Evolutionary conservation across 2,329 filamentous ascomycete genomes (phyloP), one percentile per base, ranked within the genome.

Genomic region (Xylaria sp.): DNA sequence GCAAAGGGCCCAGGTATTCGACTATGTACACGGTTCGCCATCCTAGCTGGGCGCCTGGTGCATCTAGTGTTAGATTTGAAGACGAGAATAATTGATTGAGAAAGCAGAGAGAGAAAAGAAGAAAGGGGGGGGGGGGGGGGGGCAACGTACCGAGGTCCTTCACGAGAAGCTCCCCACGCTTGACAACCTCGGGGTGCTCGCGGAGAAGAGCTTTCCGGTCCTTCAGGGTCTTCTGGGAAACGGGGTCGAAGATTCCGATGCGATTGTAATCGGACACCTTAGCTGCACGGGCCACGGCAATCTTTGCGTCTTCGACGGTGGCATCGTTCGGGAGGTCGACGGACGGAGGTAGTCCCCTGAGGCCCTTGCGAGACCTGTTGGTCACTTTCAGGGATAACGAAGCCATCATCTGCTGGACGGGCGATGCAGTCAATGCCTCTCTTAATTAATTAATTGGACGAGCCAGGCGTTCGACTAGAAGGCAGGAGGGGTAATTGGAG

Each of bases 21-120:
- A 97, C 87, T 59, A 97, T 77, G 79, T 93, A 99, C 72, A 97
- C 93, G 56, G 91, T 94, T 61, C 86, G 87, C 94, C 94, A 99
- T 59, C 85, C 86, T 51, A 97, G 88, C 74, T 99, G 94, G 44
- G 87, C 84, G 16, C 94, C 92, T 96, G 54, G 34, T 17, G 9
- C 7, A 45, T 37, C 13, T 6, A 20, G 11, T 34, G 57, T 72
- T 59, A 71, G 62, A 7, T 48, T 42, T 45, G 48, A 45, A 55
- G 26, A 51, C 26, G n/a, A n/a, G n/a, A n/a, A 41, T 19, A 34
- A 39, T 39, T 41, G 19, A 44, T 38, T 29, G 49, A 44, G 46
- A 26, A 46, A 18, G n/a, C n/a, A n/a, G n/a, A n/a, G n/a, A n/a
- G n/a, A n/a, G n/a, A n/a, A n/a, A n/a, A n/a, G n/a, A n/a, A n/a